A percentile compares a stretch with the other conserved stretches of the same genome.
phyloP scores from a whole-genome alignment of 1,284 basidiomycete genomes.

The Puccinia triticina region DNA sequence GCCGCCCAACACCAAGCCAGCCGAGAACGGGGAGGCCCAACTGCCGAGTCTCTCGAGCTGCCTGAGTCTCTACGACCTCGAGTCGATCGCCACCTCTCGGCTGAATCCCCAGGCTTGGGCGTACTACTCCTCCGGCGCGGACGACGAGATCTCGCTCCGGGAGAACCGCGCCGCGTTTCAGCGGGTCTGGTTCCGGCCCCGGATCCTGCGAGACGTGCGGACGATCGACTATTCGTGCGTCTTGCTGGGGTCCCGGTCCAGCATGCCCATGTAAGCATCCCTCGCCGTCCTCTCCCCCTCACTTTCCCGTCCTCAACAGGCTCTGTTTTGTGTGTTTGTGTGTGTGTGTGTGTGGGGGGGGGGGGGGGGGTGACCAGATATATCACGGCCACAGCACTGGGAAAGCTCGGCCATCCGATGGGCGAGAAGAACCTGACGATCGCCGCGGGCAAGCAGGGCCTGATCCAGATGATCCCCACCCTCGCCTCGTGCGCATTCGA shows the following conservation, averaged over 20 bases:
- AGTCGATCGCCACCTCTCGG: constrained; percentile 74
- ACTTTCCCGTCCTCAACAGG: not conserved
- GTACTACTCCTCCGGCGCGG: constrained; percentile 78
- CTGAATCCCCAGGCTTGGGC: constrained; percentile 84
- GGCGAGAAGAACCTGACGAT: constrained; percentile 70
- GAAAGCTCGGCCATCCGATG: constrained; percentile 72
- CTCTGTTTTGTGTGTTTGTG: constrained; percentile 22
- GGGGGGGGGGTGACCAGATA: constrained; percentile 65
- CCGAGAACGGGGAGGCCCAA: not conserved
- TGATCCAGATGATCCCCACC: constrained; percentile 93
- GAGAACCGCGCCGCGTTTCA: constrained; percentile 88
- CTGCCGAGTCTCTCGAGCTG: constrained; percentile 52
- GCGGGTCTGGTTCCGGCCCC: constrained; percentile 89
- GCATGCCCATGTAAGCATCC: constrained; percentile 41
- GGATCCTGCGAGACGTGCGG: constrained; percentile 79
- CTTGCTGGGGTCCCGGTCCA: constrained; percentile 67
- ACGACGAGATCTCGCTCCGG: constrained; percentile 72
- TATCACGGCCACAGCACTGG: constrained; percentile 76
- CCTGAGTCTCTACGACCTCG: constrained; percentile 76
- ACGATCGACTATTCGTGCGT: constrained; percentile 79
- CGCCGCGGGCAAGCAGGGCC: constrained; percentile 74
- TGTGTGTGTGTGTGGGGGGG: not conserved
- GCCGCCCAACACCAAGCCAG: constrained; percentile 40
- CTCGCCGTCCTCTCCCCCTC: not conserved
- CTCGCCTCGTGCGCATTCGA: constrained; percentile 86